Base-by-base conservation (phyloP, 148 eudicot genomes). In the Rhododendron vialii region DNA sequence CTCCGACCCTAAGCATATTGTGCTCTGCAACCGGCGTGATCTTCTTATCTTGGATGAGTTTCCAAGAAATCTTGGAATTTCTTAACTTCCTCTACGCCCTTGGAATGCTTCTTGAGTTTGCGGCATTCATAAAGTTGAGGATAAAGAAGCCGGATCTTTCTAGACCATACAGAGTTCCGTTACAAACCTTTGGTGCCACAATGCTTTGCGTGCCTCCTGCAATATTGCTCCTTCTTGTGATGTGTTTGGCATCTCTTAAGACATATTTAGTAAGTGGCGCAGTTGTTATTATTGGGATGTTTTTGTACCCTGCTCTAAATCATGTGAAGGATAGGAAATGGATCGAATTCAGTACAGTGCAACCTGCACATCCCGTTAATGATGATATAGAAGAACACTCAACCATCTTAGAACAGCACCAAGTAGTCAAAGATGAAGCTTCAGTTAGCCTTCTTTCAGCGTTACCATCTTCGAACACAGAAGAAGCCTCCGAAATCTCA, bases 41-140 rank as follows among this genome's bases (percentile, higher is more conserved):
- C 89, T 91, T 93, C 89, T 87, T 93, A 28, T 95, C 98, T 57
- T 93, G 96, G 96, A 94, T 95, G 95, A 92, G 92, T 63, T 95
- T 95, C 84, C 94, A 93, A 28, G 96, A 95, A 88, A 95, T 95
- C 85, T 88, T 95, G 76, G 94, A 93, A 87, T 91, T 93, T 82
- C 92, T 92, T 57, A 95, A 95, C 90, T 92, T 93, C 90, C 95
- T 93, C 26, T 95, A 95, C 71, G 87, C 93, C 51, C 41, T 93
- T 50, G 95, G 93, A 63, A 95, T 95, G 98, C 95, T 95, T 59
- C 91, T 93, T 61, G 98, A 95, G 85, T 91, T 95, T 85, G 96
- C 95, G 18, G 96, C 98, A 30, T 95, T 95, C 85, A 86, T 95
- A 83, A 90, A 85, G 43, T 57, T 95, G 75, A 89, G 98, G 89